phyloP scores from a whole-genome alignment of 331 rosid genomes.

The Phaseolus coccineus region DNA sequence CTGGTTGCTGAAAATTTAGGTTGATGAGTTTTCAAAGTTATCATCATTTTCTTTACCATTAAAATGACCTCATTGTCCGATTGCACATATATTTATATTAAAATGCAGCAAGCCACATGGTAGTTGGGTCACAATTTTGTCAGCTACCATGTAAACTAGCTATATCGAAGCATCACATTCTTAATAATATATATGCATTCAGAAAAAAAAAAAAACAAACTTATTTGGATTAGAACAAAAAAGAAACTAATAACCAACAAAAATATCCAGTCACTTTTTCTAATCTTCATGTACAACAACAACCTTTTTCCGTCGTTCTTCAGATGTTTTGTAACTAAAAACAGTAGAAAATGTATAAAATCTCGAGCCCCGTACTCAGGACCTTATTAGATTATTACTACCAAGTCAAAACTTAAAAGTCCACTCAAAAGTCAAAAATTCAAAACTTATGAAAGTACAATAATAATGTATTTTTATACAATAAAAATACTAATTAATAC shows the following conservation, averaged over 20 bases:
- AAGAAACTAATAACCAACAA: background rate
- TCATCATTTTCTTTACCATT: conserved; percentile 30
- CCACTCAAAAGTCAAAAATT: conserved; percentile 4
- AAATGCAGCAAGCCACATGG: conserved; percentile 51
- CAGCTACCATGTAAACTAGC: conserved; percentile 20
- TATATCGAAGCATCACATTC: background rate
- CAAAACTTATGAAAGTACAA: background rate
- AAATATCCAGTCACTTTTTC: background rate
- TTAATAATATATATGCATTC: background rate
- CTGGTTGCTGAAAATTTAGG: conserved; percentile 27
- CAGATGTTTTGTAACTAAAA: background rate
- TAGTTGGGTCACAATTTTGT: conserved; percentile 24
- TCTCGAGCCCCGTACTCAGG: background rate
- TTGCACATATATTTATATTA: conserved; percentile 14
- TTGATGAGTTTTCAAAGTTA: conserved; percentile 40
- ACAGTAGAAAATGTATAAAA: background rate
- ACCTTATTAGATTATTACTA: background rate
- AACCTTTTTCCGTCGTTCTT: background rate
- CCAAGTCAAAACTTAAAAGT: background rate
- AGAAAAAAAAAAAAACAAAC: too few relatives aligned
- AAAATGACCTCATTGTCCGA: conserved; percentile 21
- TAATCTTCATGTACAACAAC: background rate
- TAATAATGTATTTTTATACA: background rate
- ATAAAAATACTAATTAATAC: background rate
- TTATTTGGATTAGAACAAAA: background rate